These are phyloP conservation scores for Blastobotrys parvus DNA, from an alignment of 805 yeast species.

Conservation along the genomic window DNA sequence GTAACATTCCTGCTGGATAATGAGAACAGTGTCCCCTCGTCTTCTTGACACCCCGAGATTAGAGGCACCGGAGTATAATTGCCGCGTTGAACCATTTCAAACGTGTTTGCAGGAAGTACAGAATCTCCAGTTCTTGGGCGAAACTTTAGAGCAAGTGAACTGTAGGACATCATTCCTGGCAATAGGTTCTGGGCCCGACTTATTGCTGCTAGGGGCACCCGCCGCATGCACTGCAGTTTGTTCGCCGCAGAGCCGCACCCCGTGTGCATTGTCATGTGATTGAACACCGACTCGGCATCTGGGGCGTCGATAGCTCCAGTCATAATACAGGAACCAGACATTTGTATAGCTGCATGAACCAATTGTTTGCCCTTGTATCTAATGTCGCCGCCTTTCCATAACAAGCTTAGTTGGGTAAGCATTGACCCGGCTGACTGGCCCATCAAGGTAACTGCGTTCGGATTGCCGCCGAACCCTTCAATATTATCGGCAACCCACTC, in stretches of 20 bases:
- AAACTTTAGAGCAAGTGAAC: slow-evolving; percentile 7
- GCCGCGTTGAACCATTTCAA: slow-evolving; percentile 7
- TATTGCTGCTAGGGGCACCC: slow-evolving; percentile 6
- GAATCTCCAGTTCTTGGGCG: slow-evolving; percentile 9
- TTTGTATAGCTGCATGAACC: slow-evolving; percentile 14
- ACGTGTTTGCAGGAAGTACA: slow-evolving; percentile 4
- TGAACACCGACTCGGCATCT: slow-evolving; percentile 5
- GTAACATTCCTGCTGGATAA: slow-evolving; percentile 6
- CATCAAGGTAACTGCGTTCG: slow-evolving; percentile 27
- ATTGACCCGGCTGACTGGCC: slow-evolving; percentile 34
- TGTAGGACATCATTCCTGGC: slow-evolving; percentile 3
- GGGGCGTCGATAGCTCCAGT: slow-evolving; percentile 1
- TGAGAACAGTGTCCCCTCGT: slow-evolving; percentile 15
- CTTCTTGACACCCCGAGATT: slow-evolving; percentile 13
- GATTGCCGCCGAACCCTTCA: slow-evolving; percentile 31
- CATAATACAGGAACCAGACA: slow-evolving; percentile 12
- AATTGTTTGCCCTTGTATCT: slow-evolving; percentile 13
- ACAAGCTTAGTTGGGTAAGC: slow-evolving; percentile 9
- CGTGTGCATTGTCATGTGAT: slow-evolving; percentile 6
- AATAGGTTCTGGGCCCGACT: slow-evolving; percentile 7
- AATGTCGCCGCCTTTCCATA: slow-evolving; percentile 1
- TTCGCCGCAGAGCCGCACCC: slow-evolving; percentile 6
- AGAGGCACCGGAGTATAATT: slow-evolving; percentile 11
- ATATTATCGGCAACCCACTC: slow-evolving; percentile 32
- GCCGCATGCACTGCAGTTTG: slow-evolving; percentile 8